These are phyloP conservation scores for Fusarium siculi DNA, from an alignment of 2,329 filamentous ascomycete genomes.

Conservation along the genomic window DNA sequence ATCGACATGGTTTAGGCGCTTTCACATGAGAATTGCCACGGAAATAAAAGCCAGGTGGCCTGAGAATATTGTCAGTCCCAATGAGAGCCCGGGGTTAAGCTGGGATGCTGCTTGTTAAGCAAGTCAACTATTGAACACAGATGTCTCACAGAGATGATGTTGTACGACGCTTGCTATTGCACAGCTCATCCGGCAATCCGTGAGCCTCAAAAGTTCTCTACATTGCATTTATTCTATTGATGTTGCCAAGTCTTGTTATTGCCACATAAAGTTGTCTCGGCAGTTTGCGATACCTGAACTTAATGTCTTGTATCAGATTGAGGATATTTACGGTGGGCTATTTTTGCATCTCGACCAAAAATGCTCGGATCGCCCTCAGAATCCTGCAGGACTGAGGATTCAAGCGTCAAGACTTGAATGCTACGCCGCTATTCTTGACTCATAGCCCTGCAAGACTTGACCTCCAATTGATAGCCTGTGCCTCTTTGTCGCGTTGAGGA, in stretches of 20 bases:
- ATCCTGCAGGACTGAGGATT: neutral
- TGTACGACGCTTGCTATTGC: conserved; percentile 5
- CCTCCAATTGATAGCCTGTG: conserved; percentile 13
- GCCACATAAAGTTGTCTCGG: neutral
- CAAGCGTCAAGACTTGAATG: neutral
- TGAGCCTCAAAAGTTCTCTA: conserved; percentile 16
- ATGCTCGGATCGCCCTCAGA: neutral
- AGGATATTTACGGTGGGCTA: neutral
- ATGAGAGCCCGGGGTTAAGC: neutral
- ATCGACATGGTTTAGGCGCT: neutral
- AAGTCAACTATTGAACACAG: conserved; percentile 18
- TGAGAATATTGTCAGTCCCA: neutral
- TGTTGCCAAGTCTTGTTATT: neutral
- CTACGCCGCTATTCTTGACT: conserved; percentile 6
- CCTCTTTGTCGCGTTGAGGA: conserved; percentile 21
- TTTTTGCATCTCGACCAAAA: neutral
- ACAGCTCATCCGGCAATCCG: conserved; percentile 9
- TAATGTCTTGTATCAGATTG: neutral
- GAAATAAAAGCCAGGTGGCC: neutral
- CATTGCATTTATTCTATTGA: neutral
- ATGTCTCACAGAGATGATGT: conserved; percentile 37
- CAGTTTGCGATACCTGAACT: neutral
- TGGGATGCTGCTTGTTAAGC: conserved; percentile 10
- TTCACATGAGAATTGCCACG: neutral
- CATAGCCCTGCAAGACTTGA: neutral